Conservation (phyloP, 2,329 filamentous ascomycete genomes). For the Ophiocordyceps camponoti-rufipedis region DNA sequence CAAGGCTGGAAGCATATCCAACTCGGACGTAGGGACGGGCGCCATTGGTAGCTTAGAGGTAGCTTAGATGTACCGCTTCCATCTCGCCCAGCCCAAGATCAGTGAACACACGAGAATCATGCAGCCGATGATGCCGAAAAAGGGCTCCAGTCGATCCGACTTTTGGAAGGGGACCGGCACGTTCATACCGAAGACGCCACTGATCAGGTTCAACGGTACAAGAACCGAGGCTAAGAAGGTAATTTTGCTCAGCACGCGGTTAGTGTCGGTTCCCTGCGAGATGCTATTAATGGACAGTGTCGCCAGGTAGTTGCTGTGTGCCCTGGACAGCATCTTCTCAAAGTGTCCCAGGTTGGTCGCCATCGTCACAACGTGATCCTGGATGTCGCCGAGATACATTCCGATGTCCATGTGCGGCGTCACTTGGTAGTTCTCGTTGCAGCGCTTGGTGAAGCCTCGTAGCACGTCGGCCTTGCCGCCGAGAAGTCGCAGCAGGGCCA, state of each 20-base stretch:
- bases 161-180: constrained; percentile 49
- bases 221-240: constrained; percentile 86
- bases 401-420: constrained; percentile 94
- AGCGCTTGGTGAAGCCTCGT: constrained; percentile 92
- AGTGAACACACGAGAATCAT: constrained; percentile 34
- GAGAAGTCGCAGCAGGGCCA: constrained; percentile 79
- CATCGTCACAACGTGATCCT: constrained; percentile 99
- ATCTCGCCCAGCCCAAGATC: constrained; percentile 26
- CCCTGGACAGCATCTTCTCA: constrained; percentile 89
- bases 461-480: constrained; percentile 98
- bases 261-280: constrained; percentile 70
- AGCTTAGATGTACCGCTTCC: constrained; percentile 25
- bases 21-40: no score
- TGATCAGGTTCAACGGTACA: constrained; percentile 89
- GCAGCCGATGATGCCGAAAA: constrained; percentile 30
- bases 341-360: constrained; percentile 92
- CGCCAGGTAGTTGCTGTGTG: constrained; percentile 90
- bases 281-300: constrained; percentile 88
- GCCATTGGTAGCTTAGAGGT: not conserved
- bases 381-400: constrained; percentile 90
- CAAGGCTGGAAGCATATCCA: no score
- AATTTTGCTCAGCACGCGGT: constrained; percentile 83
- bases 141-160: constrained; percentile 32
- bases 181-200: constrained; percentile 79
- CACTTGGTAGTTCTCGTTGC: constrained; percentile 92